Percentiles rank a stretch among this genome's conserved stretches.
phyloP scores from a whole-genome alignment of 257 asterid species.

The Ilex aquifolium region DNA sequence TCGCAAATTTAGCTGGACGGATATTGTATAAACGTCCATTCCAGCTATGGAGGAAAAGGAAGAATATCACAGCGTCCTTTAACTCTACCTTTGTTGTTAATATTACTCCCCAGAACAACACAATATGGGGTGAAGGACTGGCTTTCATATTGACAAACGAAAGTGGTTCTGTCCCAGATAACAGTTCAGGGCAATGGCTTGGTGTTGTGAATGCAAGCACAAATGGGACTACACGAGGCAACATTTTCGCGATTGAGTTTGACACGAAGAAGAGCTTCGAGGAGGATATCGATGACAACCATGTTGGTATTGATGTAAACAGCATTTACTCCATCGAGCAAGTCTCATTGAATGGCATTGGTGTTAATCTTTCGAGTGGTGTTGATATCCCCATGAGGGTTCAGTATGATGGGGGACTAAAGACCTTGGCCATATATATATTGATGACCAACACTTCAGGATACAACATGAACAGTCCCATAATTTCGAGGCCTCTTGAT shows the following conservation, averaged over 20 bases:
- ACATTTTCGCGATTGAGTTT: constrained; percentile 13
- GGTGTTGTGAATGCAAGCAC: constrained; percentile 15
- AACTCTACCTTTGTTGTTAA: constrained; percentile 11
- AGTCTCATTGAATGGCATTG: background rate
- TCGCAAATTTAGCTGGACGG: constrained; percentile 8
- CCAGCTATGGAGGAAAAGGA: constrained; percentile 14
- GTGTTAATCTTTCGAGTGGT: constrained; percentile 12
- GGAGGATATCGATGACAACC: constrained; percentile 18
- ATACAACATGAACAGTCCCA: constrained; percentile 1
- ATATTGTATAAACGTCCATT: constrained; percentile 9
- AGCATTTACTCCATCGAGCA: constrained; percentile 7
- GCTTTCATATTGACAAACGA: constrained; percentile 18
- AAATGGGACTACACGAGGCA: constrained; percentile 7
- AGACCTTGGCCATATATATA: constrained; percentile 2
- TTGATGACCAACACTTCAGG: constrained; percentile 4
- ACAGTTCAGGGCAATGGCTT: constrained; percentile 14
- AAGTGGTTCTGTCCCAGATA: constrained; percentile 4
- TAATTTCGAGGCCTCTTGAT: constrained; percentile 9
- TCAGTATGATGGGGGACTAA: constrained; percentile 10
- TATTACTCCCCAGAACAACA: constrained; percentile 5
- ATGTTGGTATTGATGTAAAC: constrained; percentile 20
- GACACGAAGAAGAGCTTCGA: constrained; percentile 14
- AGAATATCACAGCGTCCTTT: constrained; percentile 9
- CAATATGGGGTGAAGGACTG: constrained; percentile 15
- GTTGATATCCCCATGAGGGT: constrained; percentile 9